These are phyloP conservation scores for Aspergillus conjunctus DNA, from an alignment of 495 filamentous ascomycete genomes.

Conservation along the genomic window DNA sequence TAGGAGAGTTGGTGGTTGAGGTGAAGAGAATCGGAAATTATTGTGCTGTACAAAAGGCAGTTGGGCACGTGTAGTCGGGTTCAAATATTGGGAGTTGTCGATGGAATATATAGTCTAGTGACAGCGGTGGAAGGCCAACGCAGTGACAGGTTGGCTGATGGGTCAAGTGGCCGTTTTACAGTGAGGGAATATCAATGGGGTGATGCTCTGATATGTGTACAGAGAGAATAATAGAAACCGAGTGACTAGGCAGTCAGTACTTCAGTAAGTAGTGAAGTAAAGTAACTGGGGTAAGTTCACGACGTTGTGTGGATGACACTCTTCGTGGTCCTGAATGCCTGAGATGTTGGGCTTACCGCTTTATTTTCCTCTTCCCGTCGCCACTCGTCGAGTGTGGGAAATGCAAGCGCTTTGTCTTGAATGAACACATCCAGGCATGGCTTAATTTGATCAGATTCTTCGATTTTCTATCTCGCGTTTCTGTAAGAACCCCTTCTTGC, in stretches of 20 bases:
- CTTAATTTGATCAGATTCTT: too few species aligned
- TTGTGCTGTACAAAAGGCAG: constrained; percentile 3
- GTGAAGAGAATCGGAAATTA: neutral
- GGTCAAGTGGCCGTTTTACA: neutral
- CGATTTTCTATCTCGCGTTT: too few species aligned
- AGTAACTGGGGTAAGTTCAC: too few species aligned
- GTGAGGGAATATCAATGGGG: neutral
- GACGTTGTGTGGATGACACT: too few species aligned
- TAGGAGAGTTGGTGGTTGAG: constrained; percentile 2
- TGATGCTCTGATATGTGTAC: neutral
- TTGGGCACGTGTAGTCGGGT: constrained; percentile 17
- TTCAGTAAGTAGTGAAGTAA: too few species aligned
- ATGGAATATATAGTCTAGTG: neutral
- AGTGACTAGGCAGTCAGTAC: too few species aligned
- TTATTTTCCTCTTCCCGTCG: neutral
- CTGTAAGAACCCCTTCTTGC: too few species aligned
- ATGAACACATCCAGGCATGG: neutral
- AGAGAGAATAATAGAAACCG: neutral
- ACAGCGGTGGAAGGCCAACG: neutral
- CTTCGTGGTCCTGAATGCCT: neutral
- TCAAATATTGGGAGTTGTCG: neutral
- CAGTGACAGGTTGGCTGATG: neutral
- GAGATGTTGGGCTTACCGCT: constrained; percentile 4
- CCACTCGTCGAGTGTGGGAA: neutral
- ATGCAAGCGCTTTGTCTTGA: neutral